These are phyloP conservation scores for Mycena latifolia DNA, from an alignment of 768 basidiomycete species.

Conservation along the genomic window DNA sequence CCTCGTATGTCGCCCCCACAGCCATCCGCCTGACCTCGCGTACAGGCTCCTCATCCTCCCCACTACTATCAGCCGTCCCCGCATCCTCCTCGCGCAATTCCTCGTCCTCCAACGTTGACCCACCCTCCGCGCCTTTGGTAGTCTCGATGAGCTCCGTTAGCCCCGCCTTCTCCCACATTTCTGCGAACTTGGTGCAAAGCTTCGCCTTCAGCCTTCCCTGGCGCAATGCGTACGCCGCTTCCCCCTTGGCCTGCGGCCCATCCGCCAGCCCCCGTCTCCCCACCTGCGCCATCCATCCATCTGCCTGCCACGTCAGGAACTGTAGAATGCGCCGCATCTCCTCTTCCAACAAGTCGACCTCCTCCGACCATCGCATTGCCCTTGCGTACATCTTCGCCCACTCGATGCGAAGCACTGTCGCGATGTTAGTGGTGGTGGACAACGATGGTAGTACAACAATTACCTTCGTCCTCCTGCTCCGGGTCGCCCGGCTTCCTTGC, in stretches of 20 bases:
- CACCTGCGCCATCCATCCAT: not conserved
- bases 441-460: too few species aligned
- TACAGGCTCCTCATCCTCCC: too few species aligned
- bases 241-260: not conserved
- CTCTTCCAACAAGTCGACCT: constrained; percentile 21
- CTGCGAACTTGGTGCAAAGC: too few species aligned
- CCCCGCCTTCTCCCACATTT: too few species aligned
- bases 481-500: not conserved
- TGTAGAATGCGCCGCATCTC: not conserved
- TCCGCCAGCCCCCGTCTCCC: not conserved
- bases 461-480: too few species aligned
- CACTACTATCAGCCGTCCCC: too few species aligned
- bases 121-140: too few species aligned
- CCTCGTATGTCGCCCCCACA: too few species aligned
- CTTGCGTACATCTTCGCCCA: constrained; percentile 40
- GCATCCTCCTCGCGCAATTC: too few species aligned
- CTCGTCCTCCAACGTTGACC: too few species aligned
- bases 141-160: too few species aligned
- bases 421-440: constrained; percentile 2
- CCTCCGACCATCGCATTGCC: constrained; percentile 38
- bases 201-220: not conserved
- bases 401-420: constrained; percentile 29
- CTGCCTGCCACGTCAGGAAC: not conserved
- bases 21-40: too few species aligned
- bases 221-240: not conserved